These are phyloP conservation scores for Backusella mclennaniae DNA, from an alignment of 192 early-diverging fungal genomes.

Conservation along the genomic window DNA sequence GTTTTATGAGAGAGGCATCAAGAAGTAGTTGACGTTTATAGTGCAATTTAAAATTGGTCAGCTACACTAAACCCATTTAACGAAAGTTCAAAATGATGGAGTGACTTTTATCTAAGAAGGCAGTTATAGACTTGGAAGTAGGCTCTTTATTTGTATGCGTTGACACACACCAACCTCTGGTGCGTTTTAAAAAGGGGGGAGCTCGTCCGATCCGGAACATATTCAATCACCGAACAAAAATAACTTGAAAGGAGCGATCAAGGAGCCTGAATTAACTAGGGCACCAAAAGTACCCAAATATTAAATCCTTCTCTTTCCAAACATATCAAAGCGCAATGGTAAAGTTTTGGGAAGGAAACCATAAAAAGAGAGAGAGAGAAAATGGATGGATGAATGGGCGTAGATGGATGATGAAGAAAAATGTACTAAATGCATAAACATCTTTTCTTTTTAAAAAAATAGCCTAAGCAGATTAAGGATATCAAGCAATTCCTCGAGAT, in stretches of 20 bases:
- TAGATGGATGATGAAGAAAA: neutral
- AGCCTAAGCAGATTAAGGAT: conserved; percentile 98
- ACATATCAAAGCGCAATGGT: conserved; percentile 16
- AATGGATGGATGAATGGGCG: neutral
- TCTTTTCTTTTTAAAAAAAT: neutral
- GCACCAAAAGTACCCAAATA: neutral
- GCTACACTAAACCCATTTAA: too few species aligned
- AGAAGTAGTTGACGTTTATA: too few species aligned
- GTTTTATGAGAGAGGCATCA: too few species aligned
- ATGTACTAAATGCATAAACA: neutral
- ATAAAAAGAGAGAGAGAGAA: neutral
- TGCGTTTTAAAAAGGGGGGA: neutral
- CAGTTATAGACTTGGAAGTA: too few species aligned
- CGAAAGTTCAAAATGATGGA: too few species aligned
- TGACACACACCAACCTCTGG: too few species aligned
- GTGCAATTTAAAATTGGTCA: too few species aligned
- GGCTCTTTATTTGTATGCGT: too few species aligned
- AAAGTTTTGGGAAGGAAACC: neutral
- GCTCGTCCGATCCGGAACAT: neutral
- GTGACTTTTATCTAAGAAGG: too few species aligned
- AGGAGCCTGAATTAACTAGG: neutral
- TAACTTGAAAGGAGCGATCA: neutral
- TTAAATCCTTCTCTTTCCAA: conserved; percentile 13
- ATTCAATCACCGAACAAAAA: neutral
- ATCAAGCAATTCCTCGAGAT: conserved; percentile 99